A percentile compares a stretch with the other conserved stretches of the same genome.
Evolutionary conservation across 371 early-diverging fungal species (phyloP).

Genomic region (Mucor lusitanicus): DNA sequence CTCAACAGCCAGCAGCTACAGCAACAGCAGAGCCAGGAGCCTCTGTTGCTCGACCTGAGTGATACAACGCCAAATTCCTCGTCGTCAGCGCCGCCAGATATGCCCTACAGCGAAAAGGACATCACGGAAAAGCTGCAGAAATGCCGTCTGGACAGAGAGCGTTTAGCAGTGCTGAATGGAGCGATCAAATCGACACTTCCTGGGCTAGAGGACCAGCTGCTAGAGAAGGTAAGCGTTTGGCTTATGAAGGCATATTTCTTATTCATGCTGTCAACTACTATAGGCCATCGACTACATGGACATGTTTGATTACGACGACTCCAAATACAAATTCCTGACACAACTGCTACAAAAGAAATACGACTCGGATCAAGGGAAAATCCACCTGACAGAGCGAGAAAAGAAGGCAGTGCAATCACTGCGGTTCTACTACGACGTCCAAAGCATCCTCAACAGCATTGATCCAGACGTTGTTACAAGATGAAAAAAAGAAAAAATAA

Average conservation of each 20-base stretch:
- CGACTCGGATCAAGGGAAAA: background rate
- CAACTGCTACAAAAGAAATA: constrained; percentile 3
- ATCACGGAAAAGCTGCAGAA: constrained; percentile 9
- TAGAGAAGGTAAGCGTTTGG: constrained; percentile 8
- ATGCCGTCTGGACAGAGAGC: constrained; percentile 46
- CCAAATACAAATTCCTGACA: constrained; percentile 28
- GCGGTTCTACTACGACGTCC: constrained; percentile 30
- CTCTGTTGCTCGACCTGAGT: background rate
- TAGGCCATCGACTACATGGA: constrained; percentile 21
- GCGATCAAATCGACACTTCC: constrained; percentile 15
- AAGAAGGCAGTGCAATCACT: constrained; percentile 27
- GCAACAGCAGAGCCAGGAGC: background rate
- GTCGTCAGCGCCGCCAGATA: background rate
- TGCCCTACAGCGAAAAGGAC: background rate
- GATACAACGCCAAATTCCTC: background rate
- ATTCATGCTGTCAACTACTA: background rate
- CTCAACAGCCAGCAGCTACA: background rate
- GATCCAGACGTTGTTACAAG: background rate
- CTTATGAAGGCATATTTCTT: background rate
- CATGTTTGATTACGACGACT: constrained; percentile 32
- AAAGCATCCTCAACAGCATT: constrained; percentile 9
- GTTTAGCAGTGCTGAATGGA: constrained; percentile 18
- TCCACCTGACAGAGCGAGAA: constrained; percentile 17
- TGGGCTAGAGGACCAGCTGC: constrained; percentile 11
- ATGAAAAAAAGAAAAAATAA: too few relatives aligned